Conservation (phyloP, 805 yeast species). For the Ogataea nitratoaversa region DNA sequence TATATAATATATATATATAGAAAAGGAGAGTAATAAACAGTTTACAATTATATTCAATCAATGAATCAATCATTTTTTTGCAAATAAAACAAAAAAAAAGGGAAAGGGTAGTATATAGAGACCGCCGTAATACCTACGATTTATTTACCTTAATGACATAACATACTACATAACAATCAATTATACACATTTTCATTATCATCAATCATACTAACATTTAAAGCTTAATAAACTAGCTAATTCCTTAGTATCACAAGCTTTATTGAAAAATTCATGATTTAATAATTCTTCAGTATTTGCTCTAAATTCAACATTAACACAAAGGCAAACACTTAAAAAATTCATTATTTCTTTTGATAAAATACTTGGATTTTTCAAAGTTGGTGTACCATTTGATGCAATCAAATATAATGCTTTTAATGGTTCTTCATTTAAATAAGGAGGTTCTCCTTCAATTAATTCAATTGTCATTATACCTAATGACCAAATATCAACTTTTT, state of each 20-base stretch:
- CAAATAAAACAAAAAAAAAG: no score
- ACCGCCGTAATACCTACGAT: no score
- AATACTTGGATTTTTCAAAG: conserved; percentile 74
- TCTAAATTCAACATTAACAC: conserved; percentile 90
- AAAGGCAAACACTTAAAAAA: conserved; percentile 83
- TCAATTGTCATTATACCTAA: conserved; percentile 97
- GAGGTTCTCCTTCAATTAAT: conserved; percentile 99
- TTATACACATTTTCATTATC: no score
- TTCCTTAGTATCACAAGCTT: conserved; percentile 57
- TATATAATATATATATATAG: no score
- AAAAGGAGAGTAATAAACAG: no score
- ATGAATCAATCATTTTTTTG: no score
- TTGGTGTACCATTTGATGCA: conserved; percentile 96
- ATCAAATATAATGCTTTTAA: conserved; percentile 88
- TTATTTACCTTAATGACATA: no score
- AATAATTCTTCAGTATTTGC: conserved; percentile 87
- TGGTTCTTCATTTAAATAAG: conserved; percentile 94
- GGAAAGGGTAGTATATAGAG: no score
- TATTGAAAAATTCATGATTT: conserved; percentile 65
- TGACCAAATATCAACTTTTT: conserved; percentile 97
- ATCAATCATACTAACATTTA: conserved; percentile 14
- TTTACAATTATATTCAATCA: no score
- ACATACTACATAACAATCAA: no score
- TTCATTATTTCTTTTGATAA: conserved; percentile 75
- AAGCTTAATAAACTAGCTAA: conserved; percentile 52